Evolutionary conservation across 768 basidiomycete genomes (phyloP).

Genomic region (Pleurotus citrinopileatus): DNA sequence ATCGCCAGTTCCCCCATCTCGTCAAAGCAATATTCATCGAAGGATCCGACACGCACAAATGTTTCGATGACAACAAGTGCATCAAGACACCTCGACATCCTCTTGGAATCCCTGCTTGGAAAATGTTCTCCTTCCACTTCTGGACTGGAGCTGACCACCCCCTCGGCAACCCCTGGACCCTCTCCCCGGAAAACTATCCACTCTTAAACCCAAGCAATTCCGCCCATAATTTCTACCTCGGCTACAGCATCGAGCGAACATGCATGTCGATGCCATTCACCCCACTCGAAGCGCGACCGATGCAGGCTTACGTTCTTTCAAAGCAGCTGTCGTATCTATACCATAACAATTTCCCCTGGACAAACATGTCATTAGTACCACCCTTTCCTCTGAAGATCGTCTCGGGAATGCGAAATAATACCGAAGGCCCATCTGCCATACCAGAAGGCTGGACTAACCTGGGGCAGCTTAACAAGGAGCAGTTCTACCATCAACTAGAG

Average conservation of each 20-base stretch:
- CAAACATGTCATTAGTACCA: conserved; percentile 16
- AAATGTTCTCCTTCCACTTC: conserved; percentile 30
- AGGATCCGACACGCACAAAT: background rate
- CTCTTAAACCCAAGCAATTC: conserved; percentile 6
- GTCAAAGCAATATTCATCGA: conserved; percentile 24
- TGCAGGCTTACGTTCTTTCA: conserved; percentile 27
- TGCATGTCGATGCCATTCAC: conserved; percentile 21
- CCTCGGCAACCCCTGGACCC: conserved; percentile 27
- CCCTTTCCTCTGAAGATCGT: conserved; percentile 12
- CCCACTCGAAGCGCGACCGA: conserved; percentile 23
- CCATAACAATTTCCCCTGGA: background rate
- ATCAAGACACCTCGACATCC: conserved; percentile 25
- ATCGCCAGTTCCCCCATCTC: conserved; percentile 23
- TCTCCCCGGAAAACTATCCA: conserved; percentile 23
- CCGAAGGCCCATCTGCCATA: conserved; percentile 13
- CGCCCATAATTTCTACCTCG: conserved; percentile 12
- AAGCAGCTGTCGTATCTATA: conserved; percentile 25
- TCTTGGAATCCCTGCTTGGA: conserved; percentile 33
- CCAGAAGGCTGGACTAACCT: conserved; percentile 17
- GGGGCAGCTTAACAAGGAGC: conserved; percentile 13
- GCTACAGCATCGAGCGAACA: conserved; percentile 29
- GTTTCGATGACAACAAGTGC: conserved; percentile 17
- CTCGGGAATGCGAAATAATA: conserved; percentile 20
- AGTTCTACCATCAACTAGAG: conserved; percentile 22
- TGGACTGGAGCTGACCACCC: conserved; percentile 17